Percentiles rank a stretch among this genome's conserved stretches.
Evolutionary conservation across 768 basidiomycete genomes (phyloP).

Genomic region (Suillus luteus): DNA sequence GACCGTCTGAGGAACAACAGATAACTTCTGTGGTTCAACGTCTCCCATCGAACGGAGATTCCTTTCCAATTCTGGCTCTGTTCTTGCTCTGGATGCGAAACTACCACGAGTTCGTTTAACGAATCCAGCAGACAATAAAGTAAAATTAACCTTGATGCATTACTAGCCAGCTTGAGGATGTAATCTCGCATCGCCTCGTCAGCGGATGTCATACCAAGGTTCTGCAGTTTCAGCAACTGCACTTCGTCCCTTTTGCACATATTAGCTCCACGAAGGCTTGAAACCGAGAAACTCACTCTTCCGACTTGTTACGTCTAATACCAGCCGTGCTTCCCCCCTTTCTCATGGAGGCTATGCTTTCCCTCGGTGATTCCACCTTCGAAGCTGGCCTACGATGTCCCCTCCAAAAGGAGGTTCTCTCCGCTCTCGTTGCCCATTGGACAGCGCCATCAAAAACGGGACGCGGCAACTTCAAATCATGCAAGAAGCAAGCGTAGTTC

Average conservation of each 20-base stretch:
- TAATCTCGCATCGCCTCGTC: constrained; percentile 93
- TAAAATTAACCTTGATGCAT: constrained; percentile 64
- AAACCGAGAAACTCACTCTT: constrained; percentile 66
- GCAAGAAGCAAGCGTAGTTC: no score
- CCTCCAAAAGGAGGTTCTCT: constrained; percentile 81
- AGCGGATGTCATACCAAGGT: constrained; percentile 78
- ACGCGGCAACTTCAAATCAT: constrained; percentile 49
- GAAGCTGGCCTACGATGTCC: constrained; percentile 45
- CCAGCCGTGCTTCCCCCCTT: constrained; percentile 44
- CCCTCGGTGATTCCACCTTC: constrained; percentile 68
- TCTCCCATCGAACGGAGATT: constrained; percentile 64
- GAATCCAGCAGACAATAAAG: neutral
- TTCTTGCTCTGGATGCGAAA: constrained; percentile 63
- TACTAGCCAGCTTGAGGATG: constrained; percentile 79
- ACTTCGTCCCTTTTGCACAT: constrained; percentile 63
- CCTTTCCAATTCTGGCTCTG: constrained; percentile 64
- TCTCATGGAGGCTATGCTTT: constrained; percentile 68
- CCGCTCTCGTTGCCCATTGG: constrained; percentile 85
- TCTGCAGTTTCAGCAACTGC: constrained; percentile 76
- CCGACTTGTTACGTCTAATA: constrained; percentile 58
- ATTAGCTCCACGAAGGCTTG: neutral
- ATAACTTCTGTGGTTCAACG: constrained; percentile 83
- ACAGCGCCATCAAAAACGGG: constrained; percentile 84
- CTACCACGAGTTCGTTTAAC: constrained; percentile 38
- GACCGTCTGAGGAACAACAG: constrained; percentile 88